Base-by-base conservation (phyloP, 2,329 filamentous ascomycete genomes). In the Aureobasidium sp. region DNA sequence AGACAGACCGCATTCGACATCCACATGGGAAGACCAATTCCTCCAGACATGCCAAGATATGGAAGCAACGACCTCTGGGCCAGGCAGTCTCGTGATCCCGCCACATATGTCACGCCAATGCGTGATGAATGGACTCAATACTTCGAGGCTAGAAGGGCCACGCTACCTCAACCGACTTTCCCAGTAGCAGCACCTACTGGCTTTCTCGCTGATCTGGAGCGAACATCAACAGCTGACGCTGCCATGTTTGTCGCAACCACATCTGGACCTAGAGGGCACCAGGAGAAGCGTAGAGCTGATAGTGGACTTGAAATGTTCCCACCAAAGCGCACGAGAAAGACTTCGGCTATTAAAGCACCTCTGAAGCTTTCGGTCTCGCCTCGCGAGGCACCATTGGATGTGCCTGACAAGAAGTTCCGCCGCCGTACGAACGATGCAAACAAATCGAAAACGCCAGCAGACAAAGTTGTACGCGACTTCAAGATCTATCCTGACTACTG, bases 381-480 rank as follows among this genome's bases (percentile, higher is more conserved):
- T 50, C 44, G 57, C 15, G 45, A 60, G 24, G 57, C 45, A 19
- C 57, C 57, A 7, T 35, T 60, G 9, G 57, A 50, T 42, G 45
- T 29, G 17, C 24, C 45, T 7, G 35, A 40, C 15, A 60, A 50
- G 45, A 49, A 42, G 22, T 45, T 44, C 24, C 24, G 33, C 11
- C 57, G 45, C 11, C 44, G 45, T n/a, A 24, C 45, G 2, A 49
- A 50, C 1, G 45, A 60, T 14, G 29, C 57, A 19, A 60, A 31
- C 33, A 42, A 40, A 58, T 66, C 62, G 65, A 85, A 29, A 83
- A 85, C 19, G 91, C 86, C 68, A 82, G 45, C 89, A 37, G 90
- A 94, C 72, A 90, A 96, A 71, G 90, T 89, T 71, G 88, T 95
- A 73, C 96, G 90, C 74, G 78, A 81, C 49, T 78, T 84, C 3